A percentile compares a stretch with the other conserved stretches of the same genome.
Conservation (phyloP, 164 flowering plant genomes). For the Stephania japonica region DNA sequence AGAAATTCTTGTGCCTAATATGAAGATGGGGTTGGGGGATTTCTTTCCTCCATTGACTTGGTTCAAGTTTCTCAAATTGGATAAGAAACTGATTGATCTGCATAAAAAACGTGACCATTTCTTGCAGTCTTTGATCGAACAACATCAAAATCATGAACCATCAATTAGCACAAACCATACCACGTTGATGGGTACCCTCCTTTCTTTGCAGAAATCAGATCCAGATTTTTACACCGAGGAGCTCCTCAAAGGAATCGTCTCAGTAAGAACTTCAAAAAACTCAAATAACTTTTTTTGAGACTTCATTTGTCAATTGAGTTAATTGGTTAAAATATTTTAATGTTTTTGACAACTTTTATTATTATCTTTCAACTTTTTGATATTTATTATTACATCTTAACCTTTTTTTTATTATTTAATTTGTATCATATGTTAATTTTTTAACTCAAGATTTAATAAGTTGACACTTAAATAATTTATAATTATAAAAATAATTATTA, state of each 20-base stretch:
- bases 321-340: no score
- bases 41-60: constrained; percentile 6
- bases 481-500: no score
- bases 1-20: constrained; percentile 13
- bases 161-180: background rate
- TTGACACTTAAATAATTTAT: no score
- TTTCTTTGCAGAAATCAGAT: constrained; percentile 24
- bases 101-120: constrained; percentile 12
- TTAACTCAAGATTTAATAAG: no score
- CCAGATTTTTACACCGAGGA: constrained; percentile 23
- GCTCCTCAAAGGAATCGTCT: constrained; percentile 26
- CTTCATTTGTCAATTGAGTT: no score
- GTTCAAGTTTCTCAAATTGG: constrained; percentile 21
- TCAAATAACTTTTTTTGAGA: no score
- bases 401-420: no score
- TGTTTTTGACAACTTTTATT: no score
- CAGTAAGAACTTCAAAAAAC: constrained; percentile 4
- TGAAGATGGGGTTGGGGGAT: constrained; percentile 20
- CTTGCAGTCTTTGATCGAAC: constrained; percentile 27
- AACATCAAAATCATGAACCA: background rate
- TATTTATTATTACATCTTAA: no score
- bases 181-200: constrained; percentile 24
- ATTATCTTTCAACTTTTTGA: no score
- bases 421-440: no score
- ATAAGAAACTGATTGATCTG: constrained; percentile 8